Percentiles rank a stretch among this genome's conserved stretches.
Conservation (phyloP, 2,329 filamentous ascomycete genomes). For the Botrytis byssoidea region DNA sequence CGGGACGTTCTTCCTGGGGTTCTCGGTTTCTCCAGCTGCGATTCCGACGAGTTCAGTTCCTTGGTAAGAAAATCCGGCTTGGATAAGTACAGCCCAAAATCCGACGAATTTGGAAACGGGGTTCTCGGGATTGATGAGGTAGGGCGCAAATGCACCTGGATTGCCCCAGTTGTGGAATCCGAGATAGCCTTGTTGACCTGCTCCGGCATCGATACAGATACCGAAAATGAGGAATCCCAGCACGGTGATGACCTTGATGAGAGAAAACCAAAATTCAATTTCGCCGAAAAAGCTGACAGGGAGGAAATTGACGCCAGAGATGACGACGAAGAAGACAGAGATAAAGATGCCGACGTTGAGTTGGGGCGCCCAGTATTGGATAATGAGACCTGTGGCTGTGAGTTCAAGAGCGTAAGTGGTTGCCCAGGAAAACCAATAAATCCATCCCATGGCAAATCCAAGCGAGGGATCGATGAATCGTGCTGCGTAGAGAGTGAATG, state of each 20-base stretch:
- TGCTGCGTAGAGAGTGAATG: constrained; percentile 73
- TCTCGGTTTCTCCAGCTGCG: constrained; percentile 63
- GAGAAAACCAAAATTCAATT: constrained; percentile 75
- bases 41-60: constrained; percentile 66
- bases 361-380: constrained; percentile 67
- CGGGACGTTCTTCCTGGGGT: constrained; percentile 60
- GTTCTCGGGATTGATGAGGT: constrained; percentile 50
- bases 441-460: constrained; percentile 78
- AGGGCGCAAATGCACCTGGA: constrained; percentile 61
- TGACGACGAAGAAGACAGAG: constrained; percentile 68
- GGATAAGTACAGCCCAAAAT: constrained; percentile 62
- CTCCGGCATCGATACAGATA: constrained; percentile 72
- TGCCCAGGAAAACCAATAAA: constrained; percentile 79
- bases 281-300: constrained; percentile 73
- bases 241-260: constrained; percentile 74
- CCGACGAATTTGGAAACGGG: constrained; percentile 53
- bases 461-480: constrained; percentile 72
- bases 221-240: constrained; percentile 74
- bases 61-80: constrained; percentile 54
- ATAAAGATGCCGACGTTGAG: constrained; percentile 72
- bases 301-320: constrained; percentile 67
- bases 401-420: constrained; percentile 73
- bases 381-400: constrained; percentile 69
- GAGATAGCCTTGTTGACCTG: constrained; percentile 57
- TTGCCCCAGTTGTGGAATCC: constrained; percentile 58